Conservation (phyloP, 2,329 filamentous ascomycete genomes). For the Aspergillus nomiae region DNA sequence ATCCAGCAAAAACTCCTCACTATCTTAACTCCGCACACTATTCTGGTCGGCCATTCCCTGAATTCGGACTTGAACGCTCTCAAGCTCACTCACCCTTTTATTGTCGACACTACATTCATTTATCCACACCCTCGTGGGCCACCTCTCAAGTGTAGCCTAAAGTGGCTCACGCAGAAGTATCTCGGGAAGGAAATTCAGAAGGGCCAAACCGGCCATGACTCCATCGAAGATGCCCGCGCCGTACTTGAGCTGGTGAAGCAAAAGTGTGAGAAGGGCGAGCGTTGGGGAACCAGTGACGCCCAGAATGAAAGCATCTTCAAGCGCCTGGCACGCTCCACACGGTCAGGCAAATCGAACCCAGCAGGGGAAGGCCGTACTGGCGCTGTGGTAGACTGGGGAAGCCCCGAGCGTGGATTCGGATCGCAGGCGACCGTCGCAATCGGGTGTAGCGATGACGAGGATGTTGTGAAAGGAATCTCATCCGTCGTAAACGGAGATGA, state of each 20-base stretch:
- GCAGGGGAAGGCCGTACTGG: slow-evolving; percentile 40
- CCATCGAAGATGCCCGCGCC: slow-evolving; percentile 86
- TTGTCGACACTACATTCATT: slow-evolving; percentile 87
- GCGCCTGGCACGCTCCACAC: slow-evolving; percentile 65
- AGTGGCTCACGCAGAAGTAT: slow-evolving; percentile 85
- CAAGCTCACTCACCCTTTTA: slow-evolving; percentile 84
- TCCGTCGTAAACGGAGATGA: slow-evolving; percentile 53
- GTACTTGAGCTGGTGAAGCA: slow-evolving; percentile 91
- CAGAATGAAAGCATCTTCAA: slow-evolving; percentile 88
- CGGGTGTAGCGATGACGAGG: slow-evolving; percentile 59
- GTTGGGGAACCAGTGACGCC: slow-evolving; percentile 79
- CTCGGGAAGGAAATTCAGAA: slow-evolving; percentile 86
- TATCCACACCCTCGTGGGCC: slow-evolving; percentile 89
- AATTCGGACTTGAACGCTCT: slow-evolving; percentile 71
- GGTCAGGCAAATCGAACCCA: slow-evolving; percentile 39
- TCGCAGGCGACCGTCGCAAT: slow-evolving; percentile 58
- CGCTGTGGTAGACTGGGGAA: slow-evolving; percentile 85
- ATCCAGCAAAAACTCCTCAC: slow-evolving; percentile 76
- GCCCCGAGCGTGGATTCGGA: slow-evolving; percentile 66
- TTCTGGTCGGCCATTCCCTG: slow-evolving; percentile 52
- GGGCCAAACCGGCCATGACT: slow-evolving; percentile 78
- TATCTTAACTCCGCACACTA: slow-evolving; percentile 58
- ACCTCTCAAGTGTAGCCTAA: slow-evolving; percentile 86
- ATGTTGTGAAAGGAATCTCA: slow-evolving; percentile 60
- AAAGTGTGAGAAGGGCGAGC: slow-evolving; percentile 90